These are phyloP conservation scores for Pyrenochaeta sp. DNA, from an alignment of 2,329 filamentous ascomycete genomes.

Conservation along the genomic window DNA sequence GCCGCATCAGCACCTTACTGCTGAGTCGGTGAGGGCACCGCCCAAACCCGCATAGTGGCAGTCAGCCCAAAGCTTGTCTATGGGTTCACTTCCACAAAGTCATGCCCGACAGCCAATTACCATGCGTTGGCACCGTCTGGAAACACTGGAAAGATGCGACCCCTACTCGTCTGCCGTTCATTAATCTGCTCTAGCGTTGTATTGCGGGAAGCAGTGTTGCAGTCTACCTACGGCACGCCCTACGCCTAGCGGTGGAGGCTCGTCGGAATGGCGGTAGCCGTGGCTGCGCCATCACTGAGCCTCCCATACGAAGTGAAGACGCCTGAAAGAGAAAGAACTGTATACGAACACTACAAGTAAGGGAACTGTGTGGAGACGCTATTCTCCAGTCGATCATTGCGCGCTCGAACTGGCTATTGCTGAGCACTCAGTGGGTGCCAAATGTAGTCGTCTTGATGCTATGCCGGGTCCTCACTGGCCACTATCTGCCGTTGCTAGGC, in stretches of 20 bases:
- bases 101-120: conserved; percentile 12
- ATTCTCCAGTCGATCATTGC: not conserved
- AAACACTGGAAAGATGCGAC: conserved; percentile 11
- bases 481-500: not conserved
- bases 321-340: conserved; percentile 1
- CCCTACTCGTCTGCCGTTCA: conserved; percentile 4
- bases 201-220: conserved; percentile 13
- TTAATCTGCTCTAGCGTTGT: conserved; percentile 8
- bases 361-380: not conserved
- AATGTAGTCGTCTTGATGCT: not conserved
- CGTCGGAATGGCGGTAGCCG: conserved; percentile 11
- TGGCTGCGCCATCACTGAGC: conserved; percentile 30
- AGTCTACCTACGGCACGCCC: conserved; percentile 20
- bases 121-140: not conserved
- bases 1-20: conserved; percentile 43
- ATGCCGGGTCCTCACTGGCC: not conserved
- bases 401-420: not conserved
- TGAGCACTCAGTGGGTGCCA: not conserved
- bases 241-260: conserved; percentile 29
- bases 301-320: conserved; percentile 2
- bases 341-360: not conserved
- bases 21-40: conserved; percentile 30
- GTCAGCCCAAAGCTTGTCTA: conserved; percentile 37
- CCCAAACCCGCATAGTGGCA: conserved; percentile 22
- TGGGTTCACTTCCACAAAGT: conserved; percentile 5